Conservation (phyloP, 2,329 filamentous ascomycete genomes). For the Pseudogymnoascus verrucosus region DNA sequence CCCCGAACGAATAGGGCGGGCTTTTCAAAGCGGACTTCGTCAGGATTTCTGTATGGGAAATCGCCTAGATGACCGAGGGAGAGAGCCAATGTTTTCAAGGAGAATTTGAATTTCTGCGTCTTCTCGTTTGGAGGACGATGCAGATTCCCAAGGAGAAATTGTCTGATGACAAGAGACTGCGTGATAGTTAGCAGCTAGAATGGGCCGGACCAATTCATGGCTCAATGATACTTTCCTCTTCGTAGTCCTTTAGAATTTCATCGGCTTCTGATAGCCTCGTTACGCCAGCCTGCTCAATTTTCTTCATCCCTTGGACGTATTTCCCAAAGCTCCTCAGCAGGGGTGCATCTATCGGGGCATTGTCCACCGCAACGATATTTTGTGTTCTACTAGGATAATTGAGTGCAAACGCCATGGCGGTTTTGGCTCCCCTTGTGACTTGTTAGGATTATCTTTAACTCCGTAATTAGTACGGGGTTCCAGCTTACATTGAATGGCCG, state of each 20-base stretch:
- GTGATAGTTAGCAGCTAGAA: constrained; percentile 1
- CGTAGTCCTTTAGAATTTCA: constrained; percentile 65
- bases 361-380: constrained; percentile 78
- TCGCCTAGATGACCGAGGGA: constrained; percentile 70
- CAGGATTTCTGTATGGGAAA: constrained; percentile 75
- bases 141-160: constrained; percentile 87
- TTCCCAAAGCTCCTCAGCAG: constrained; percentile 67
- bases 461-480: not conserved
- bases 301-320: constrained; percentile 79
- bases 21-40: constrained; percentile 61
- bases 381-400: constrained; percentile 57
- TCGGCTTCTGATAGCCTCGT: constrained; percentile 72
- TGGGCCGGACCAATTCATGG: not conserved
- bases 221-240: constrained; percentile 42
- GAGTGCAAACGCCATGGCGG: constrained; percentile 80
- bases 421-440: constrained; percentile 69
- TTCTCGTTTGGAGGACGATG: constrained; percentile 44
- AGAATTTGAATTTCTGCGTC: constrained; percentile 68
- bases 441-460: not conserved
- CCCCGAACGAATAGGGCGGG: constrained; percentile 75
- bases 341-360: constrained; percentile 75
- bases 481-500: constrained; percentile 78
- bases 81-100: constrained; percentile 60
- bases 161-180: constrained; percentile 67
- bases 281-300: constrained; percentile 62